These are phyloP conservation scores for Cochlearia excelsa DNA, from an alignment of 345 rosid genomes.

Conservation along the genomic window DNA sequence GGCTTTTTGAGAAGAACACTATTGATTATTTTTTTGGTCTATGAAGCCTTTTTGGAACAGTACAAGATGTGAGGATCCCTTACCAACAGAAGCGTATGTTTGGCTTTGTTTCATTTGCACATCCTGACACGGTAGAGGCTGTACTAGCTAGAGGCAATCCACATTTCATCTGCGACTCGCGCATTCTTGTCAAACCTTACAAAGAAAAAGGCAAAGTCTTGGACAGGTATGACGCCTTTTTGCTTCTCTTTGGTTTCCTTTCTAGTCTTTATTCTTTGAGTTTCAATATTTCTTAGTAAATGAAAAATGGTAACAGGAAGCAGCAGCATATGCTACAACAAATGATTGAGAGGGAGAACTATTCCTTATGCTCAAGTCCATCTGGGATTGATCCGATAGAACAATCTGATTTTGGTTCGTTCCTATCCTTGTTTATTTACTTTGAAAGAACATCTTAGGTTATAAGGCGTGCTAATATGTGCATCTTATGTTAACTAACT, in stretches of 20 bases:
- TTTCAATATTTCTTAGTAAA: slow-evolving; percentile 6
- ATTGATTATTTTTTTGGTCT: slow-evolving; percentile 3
- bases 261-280: slow-evolving; percentile 4
- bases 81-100: slow-evolving; percentile 97
- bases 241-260: not conserved
- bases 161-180: slow-evolving; percentile 89
- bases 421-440: slow-evolving; percentile 29
- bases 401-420: slow-evolving; percentile 64
- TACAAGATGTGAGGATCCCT: slow-evolving; percentile 97
- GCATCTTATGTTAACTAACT: slow-evolving; percentile 7
- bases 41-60: slow-evolving; percentile 76
- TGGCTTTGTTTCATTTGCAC: slow-evolving; percentile 89
- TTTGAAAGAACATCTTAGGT: not conserved
- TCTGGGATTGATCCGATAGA: slow-evolving; percentile 66
- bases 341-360: slow-evolving; percentile 54
- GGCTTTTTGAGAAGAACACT: not conserved
- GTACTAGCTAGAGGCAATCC: slow-evolving; percentile 87
- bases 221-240: slow-evolving; percentile 51
- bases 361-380: slow-evolving; percentile 66
- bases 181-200: slow-evolving; percentile 96
- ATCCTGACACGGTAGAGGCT: slow-evolving; percentile 74
- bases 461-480: not conserved
- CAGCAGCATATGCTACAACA: slow-evolving; percentile 7
- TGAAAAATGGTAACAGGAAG: slow-evolving; percentile 47
- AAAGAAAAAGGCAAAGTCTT: slow-evolving; percentile 87